Base-by-base conservation (phyloP, 2,329 filamentous ascomycete species). In the Blumeria graminis region DNA sequence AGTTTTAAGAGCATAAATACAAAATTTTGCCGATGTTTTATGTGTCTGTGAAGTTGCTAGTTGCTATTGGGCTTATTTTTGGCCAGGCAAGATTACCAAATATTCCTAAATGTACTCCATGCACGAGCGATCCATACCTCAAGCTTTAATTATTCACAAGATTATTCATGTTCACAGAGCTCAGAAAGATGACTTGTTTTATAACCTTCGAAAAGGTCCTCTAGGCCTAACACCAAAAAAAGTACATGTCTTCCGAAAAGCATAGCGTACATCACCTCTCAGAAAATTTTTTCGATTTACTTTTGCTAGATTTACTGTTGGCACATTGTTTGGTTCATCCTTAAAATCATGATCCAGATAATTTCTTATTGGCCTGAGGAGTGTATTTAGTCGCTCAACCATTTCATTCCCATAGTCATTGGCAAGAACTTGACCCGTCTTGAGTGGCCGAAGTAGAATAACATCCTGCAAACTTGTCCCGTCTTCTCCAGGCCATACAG, bases 401-500 rank as follows among this genome's bases (percentile, higher is more conserved):
- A 14, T 32, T 28, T 18, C 13, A n/a, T 28, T 32, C 3, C 52
- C 51, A 11, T 59, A 41, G 7, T 54, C 55, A 5, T 56, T 52
- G 34, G 57, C 57, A 9, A 48, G 13, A 33, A 33, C 28, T 8
- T 41, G 28, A 28, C 22, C 22, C 22, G 22, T 28, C 13, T 53
- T 45, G n/a, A 34, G n/a, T 3, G 35, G 34, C 3, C 50, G 16
- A 33, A 56, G 56, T 11, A 59, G 52, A 1, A 53, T 38, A 8
- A 62, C 53, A 33, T 59, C 55, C 18, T 58, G 59, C 18, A 64
- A 55, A n/a, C 56, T 56, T 0, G 63, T 63, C 0, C 63, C 64
- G 43, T 64, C 62, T 53, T 63, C 61, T 1, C 64, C 64, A 3
- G 64, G 64, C 60, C 64, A 65, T 8, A 66, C 62, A 1, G 61